These are phyloP conservation scores for Sanghuangporus sanghuang DNA, from an alignment of 1,284 basidiomycete genomes.

Conservation along the genomic window DNA sequence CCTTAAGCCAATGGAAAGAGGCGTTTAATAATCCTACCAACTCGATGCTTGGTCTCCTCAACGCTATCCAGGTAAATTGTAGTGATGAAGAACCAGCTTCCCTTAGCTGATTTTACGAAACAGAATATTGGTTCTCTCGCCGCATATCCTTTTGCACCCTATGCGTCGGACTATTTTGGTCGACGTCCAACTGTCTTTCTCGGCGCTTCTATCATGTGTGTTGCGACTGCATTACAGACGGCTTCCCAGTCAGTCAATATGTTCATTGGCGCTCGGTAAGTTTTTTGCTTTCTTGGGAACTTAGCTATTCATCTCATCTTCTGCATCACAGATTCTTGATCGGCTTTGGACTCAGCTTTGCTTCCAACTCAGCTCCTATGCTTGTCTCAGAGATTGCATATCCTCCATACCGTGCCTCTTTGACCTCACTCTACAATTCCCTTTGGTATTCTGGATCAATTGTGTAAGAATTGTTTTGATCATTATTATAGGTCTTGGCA, in stretches of 20 bases:
- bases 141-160: constrained; percentile 27
- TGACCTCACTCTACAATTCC: constrained; percentile 52
- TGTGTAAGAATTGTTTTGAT: constrained; percentile 31
- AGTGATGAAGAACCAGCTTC: not conserved
- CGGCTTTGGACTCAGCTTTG: constrained; percentile 51
- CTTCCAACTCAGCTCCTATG: constrained; percentile 43
- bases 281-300: constrained; percentile 3
- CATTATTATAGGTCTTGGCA: not conserved
- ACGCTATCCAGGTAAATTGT: constrained; percentile 33
- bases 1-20: constrained; percentile 24
- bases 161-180: constrained; percentile 26
- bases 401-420: constrained; percentile 46
- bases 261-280: constrained; percentile 34
- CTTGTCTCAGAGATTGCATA: constrained; percentile 53
- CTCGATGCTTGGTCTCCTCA: constrained; percentile 27
- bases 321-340: constrained; percentile 40
- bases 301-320: not conserved
- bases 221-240: constrained; percentile 26
- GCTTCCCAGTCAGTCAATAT: constrained; percentile 27
- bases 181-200: constrained; percentile 26
- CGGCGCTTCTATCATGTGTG: constrained; percentile 27
- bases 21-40: constrained; percentile 30
- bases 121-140: constrained; percentile 20
- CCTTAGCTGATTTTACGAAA: not conserved
- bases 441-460: constrained; percentile 36